These are phyloP conservation scores for Thielaviopsis euricoi DNA, from an alignment of 2,329 filamentous ascomycete genomes.

Conservation along the genomic window DNA sequence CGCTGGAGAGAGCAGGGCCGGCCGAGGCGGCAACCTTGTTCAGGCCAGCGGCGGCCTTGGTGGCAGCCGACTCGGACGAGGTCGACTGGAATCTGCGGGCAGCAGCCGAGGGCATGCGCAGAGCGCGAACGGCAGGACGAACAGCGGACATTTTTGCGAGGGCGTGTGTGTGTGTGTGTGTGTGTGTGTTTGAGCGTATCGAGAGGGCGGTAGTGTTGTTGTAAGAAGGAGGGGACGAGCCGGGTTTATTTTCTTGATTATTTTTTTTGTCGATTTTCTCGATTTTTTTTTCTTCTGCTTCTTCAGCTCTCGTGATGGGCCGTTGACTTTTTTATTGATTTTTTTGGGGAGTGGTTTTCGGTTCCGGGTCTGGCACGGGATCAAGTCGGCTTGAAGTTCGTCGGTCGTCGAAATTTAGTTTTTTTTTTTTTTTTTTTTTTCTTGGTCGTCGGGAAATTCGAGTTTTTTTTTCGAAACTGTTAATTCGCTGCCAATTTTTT, in stretches of 20 bases:
- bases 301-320: too few relatives aligned
- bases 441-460: not conserved
- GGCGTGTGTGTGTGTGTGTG: too few relatives aligned
- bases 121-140: constrained; percentile 23
- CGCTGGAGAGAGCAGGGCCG: constrained; percentile 58
- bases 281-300: not conserved
- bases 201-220: too few relatives aligned
- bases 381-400: too few relatives aligned
- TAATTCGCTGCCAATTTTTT: constrained; percentile 1
- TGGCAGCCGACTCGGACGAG: constrained; percentile 26
- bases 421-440: not conserved
- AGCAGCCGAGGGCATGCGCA: constrained; percentile 24
- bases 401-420: too few relatives aligned
- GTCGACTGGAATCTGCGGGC: constrained; percentile 46
- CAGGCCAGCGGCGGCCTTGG: constrained; percentile 58
- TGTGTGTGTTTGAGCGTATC: too few relatives aligned
- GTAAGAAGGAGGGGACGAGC: not conserved
- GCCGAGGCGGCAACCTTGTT: constrained; percentile 67
- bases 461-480: not conserved
- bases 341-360: too few relatives aligned
- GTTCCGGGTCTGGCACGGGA: too few relatives aligned
- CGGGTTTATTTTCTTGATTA: not conserved
- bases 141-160: constrained; percentile 19
- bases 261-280: constrained; percentile 4
- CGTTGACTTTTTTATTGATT: too few relatives aligned